A percentile compares a stretch with the other conserved stretches of the same genome.
Evolutionary conservation across 2,329 filamentous ascomycete species (phyloP).

Genomic region (Graphilbum ipis-grandicollis): DNA sequence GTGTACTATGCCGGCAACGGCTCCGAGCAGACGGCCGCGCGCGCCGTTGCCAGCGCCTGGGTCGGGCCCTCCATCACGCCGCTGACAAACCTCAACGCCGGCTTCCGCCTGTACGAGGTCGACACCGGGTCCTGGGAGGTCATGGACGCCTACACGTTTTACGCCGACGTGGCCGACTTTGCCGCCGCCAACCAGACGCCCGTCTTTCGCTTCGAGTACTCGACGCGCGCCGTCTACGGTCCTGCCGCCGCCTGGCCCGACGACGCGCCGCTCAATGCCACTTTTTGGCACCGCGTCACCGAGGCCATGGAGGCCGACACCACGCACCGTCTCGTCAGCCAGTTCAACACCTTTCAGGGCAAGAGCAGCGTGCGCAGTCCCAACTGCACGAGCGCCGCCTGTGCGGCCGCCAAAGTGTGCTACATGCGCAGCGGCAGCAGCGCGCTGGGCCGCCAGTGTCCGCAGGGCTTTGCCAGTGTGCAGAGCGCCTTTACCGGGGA

Average conservation of each 20-base stretch:
- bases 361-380: constrained; percentile 18
- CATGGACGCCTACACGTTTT: constrained; percentile 35
- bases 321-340: constrained; percentile 21
- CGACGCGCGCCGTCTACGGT: constrained; percentile 36
- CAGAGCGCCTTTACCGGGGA: constrained; percentile 18
- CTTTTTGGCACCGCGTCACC: constrained; percentile 26
- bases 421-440: constrained; percentile 40
- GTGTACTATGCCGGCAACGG: constrained; percentile 36
- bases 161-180: constrained; percentile 31
- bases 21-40: constrained; percentile 18
- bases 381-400: constrained; percentile 19
- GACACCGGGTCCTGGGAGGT: constrained; percentile 38
- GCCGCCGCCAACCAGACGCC: constrained; percentile 21
- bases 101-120: constrained; percentile 40
- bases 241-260: constrained; percentile 22
- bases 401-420: constrained; percentile 35
- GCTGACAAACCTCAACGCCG: constrained; percentile 30
- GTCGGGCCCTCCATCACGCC: constrained; percentile 30
- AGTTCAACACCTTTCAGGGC: constrained; percentile 20
- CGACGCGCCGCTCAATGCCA: constrained; percentile 27
- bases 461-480: constrained; percentile 27
- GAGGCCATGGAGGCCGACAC: constrained; percentile 18
- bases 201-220: constrained; percentile 37
- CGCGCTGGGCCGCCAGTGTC: constrained; percentile 30
- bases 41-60: constrained; percentile 37